Conservation (phyloP, 2,329 filamentous ascomycete species). For the Colletotrichum sp. region DNA sequence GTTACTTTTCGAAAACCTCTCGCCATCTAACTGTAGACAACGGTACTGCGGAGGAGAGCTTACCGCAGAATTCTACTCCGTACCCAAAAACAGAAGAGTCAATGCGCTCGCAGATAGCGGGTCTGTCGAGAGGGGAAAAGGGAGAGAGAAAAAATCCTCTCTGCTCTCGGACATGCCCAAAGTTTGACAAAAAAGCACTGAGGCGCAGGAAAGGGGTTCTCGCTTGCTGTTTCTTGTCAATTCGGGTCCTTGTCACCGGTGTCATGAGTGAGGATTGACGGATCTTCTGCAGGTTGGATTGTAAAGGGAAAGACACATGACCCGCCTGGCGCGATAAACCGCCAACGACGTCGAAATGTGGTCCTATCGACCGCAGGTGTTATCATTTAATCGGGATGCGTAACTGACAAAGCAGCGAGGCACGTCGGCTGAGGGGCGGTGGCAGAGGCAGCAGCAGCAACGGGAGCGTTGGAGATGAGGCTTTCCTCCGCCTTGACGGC, state of each 20-base stretch:
- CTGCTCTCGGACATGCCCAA: background rate
- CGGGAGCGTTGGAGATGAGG: background rate
- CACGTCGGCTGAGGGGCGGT: background rate
- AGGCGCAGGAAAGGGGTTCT: background rate
- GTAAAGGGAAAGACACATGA: background rate
- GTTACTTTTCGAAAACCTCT: background rate
- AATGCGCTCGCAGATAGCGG: background rate
- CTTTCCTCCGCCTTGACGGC: background rate
- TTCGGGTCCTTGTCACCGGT: background rate
- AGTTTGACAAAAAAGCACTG: background rate
- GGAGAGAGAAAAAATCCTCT: background rate
- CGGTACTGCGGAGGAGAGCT: background rate
- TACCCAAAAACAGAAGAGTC: background rate
- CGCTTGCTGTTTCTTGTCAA: background rate
- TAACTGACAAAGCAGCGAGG: background rate
- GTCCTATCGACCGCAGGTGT: background rate
- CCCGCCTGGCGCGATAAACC: background rate
- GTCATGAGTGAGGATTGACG: background rate
- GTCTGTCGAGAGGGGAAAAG: background rate
- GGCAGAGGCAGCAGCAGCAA: background rate
- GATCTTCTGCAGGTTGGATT: conserved; percentile 1
- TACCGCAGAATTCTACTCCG: background rate
- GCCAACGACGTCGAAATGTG: background rate
- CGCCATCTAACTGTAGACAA: background rate
- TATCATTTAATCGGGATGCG: background rate